Evolutionary conservation across 495 filamentous ascomycete genomes (phyloP), one percentile per base, ranked within the genome.

Genomic region (Amphirosellinia nigrospora): DNA sequence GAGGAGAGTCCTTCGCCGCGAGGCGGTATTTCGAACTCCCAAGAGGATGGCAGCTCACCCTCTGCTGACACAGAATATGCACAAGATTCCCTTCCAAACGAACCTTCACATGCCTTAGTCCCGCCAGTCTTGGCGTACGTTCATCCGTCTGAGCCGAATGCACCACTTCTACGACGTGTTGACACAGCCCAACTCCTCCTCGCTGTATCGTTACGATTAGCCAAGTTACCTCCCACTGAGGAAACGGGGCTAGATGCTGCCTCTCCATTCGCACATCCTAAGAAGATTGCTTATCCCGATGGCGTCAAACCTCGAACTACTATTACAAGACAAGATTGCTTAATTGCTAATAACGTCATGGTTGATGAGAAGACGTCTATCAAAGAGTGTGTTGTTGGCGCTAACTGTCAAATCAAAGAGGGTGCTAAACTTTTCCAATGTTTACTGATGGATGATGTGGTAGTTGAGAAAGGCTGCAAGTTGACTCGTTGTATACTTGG

Each of bases 391-490:
- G 92, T 97, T 38, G 88, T 99, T 41, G 96, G 96, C 38, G 86
- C 93, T 10, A 93, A 93, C 74, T 94, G 91, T 80, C 88, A 91
- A 64, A 96, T 98, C 70, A 89, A 88, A 65, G 87, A 87, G 70
- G 93, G 93, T 39, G 94, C 90, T n/a, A 88, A 91, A 69, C 76
- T 99, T 61, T 88, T 86, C 46, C 86, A 93, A 63, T 98, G 95
- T 79, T 77, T 98, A 36, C 79, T 99, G 38, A 96, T 99, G 92
- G 94, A 97, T 66, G 93, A 93, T 10, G 94, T 90, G 4, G 89
- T 91, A 4, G 88, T 99, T 5, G 94, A 89, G 8, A 89, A 90
- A 73, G 88, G 90, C 26, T 91, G 88, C 71, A 89, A 90, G 75
- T 79, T 98, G 56, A 94, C 90, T 9, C 92, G 92, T 2, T 97